Base-by-base conservation (phyloP, 345 rosid species). In the Citrus medica region DNA sequence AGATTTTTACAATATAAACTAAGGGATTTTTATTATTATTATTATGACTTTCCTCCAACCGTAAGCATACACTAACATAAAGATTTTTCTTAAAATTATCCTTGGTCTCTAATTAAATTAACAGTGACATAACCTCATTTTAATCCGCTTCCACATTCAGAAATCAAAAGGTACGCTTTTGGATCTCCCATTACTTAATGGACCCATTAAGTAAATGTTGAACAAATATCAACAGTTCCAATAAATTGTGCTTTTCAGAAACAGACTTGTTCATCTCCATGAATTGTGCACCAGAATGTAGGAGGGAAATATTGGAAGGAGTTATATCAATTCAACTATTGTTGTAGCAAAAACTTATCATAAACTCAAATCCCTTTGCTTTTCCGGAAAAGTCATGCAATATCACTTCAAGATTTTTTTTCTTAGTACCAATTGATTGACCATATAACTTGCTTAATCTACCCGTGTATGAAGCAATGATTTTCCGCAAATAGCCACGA, bases 371-470 rank as follows among this genome's bases (percentile, higher is more conserved):
- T 80, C 90, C 77, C 79, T 85, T 89, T 0, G 92, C 73, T 37
- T 97, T 97, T 38, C 97, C 97, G 0, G 99, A 97, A 70, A 96
- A 96, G 64, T 92, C 99, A 75, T 90, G 86, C 63, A 96, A 92
- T 79, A 96, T 84, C 73, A 96, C 90, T 79, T 94, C 94, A 58
- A 89, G 82, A 77, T 82, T 82, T 61, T 35, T 35, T 35, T 87
- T 79, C 68, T 78, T 65, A 40, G 84, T 71, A 58, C 76, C 75
- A 17, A 83, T 78, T 64, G 95, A 89, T 83, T 87, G 89, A 32
- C 94, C 89, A 75, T 90, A 85, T 63, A 94, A 78, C 80, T 81
- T 90, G 83, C 87, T 82, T 51, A 96, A 78, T 81, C 87, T 90
- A 56, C 91, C 92, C 7, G 94, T 91, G 77, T 89, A 89, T 0